Percentiles rank a stretch among this genome's conserved stretches.
Evolutionary conservation across 2,329 filamentous ascomycete species (phyloP).

Genomic region (Furcasterigmium furcatum): DNA sequence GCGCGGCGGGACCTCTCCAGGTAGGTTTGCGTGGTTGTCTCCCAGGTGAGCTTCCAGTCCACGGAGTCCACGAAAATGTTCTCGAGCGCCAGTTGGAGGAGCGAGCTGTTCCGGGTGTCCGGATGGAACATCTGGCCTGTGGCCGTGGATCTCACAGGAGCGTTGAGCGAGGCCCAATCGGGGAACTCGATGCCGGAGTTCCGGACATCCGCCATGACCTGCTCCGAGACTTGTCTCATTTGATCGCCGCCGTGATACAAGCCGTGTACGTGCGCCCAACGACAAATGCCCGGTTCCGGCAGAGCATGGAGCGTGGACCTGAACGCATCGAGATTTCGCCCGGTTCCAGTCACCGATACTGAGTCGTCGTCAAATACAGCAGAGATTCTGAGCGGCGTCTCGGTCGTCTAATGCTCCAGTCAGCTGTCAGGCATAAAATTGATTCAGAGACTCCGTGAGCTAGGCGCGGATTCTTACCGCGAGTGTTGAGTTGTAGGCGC

Average conservation of each 20-base stretch:
- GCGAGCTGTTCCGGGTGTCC: background rate
- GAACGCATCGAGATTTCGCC: background rate
- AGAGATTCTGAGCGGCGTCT: slow-evolving; percentile 1
- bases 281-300: background rate
- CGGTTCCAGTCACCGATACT: slow-evolving; percentile 3
- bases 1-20: background rate
- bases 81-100: background rate
- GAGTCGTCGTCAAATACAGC: slow-evolving; percentile 2
- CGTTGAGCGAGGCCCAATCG: background rate
- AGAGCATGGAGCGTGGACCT: background rate
- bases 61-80: background rate
- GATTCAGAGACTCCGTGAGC: background rate
- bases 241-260: slow-evolving; percentile 5
- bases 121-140: background rate
- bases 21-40: background rate
- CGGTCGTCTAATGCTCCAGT: background rate
- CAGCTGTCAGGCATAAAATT: background rate
- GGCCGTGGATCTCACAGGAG: background rate
- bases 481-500: background rate
- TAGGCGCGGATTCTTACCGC: background rate
- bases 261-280: slow-evolving; percentile 8
- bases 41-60: background rate
- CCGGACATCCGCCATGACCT: background rate
- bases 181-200: background rate
- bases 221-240: slow-evolving; percentile 6